phyloP scores from a whole-genome alignment of 2,329 filamentous ascomycete species.

The Zopfia rhizophila region DNA sequence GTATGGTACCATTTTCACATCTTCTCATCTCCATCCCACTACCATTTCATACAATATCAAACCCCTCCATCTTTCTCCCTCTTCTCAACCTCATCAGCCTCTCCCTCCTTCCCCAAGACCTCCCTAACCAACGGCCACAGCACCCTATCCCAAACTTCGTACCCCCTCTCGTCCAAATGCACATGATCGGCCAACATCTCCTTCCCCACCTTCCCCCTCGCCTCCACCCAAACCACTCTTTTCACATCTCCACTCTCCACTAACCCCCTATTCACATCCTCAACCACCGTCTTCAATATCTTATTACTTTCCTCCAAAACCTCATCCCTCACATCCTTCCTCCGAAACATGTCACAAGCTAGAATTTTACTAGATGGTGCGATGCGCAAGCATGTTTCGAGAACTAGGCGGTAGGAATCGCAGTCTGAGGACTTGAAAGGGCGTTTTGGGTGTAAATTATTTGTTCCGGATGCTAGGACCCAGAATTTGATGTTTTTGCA shows the following conservation, averaged over 20 bases:
- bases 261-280: constrained; percentile 20
- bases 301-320: constrained; percentile 2
- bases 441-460: constrained; percentile 14
- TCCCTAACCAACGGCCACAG: constrained; percentile 14
- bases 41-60: no score
- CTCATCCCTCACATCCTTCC: constrained; percentile 8
- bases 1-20: no score
- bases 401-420: constrained; percentile 12
- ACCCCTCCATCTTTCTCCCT: no score
- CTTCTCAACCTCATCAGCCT: neutral
- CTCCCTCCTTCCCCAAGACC: neutral
- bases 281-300: constrained; percentile 9
- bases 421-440: constrained; percentile 8
- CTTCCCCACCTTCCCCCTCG: constrained; percentile 11
- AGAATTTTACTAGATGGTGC: constrained; percentile 17
- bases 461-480: constrained; percentile 25
- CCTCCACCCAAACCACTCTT: constrained; percentile 20
- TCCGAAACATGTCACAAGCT: constrained; percentile 18
- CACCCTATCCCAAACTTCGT: constrained; percentile 17
- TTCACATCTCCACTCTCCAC: constrained; percentile 4
- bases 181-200: constrained; percentile 27
- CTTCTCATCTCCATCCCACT: no score
- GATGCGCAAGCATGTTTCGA: constrained; percentile 19
- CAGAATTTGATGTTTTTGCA: constrained; percentile 18
- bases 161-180: constrained; percentile 27